Evolutionary conservation across 169 alveolate species (phyloP), one percentile per base, ranked within the genome.

Genomic region (Sarcocystis neurona): DNA sequence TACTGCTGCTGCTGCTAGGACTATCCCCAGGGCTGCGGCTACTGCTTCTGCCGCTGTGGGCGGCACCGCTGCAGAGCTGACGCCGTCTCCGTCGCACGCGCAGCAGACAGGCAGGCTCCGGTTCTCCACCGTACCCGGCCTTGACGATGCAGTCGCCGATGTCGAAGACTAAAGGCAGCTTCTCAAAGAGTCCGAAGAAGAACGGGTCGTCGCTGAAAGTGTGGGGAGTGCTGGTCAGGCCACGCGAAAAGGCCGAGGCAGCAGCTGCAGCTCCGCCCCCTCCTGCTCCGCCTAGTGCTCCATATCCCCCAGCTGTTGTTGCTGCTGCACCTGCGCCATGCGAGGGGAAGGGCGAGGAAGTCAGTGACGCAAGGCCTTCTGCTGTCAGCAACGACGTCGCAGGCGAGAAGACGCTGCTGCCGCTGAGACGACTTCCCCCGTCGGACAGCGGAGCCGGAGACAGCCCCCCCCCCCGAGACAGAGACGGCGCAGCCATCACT

Each of bases 41-140:
- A n/a, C n/a, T n/a, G n/a, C n/a, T n/a, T n/a, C n/a, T n/a, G n/a
- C n/a, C n/a, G n/a, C n/a, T n/a, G n/a, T n/a, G n/a, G n/a, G n/a
- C n/a, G n/a, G n/a, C n/a, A n/a, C n/a, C n/a, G n/a, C n/a, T n/a
- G n/a, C n/a, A n/a, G n/a, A n/a, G n/a, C n/a, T n/a, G n/a, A 6
- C 32, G 4, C 44, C 44, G 8, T 1, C 4, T 37, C 30, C 20
- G 37, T 0, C 23, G 58, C n/a, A 53, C 34, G 39, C 82, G 47
- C 23, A 72, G 10, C 39, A 72, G 6, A 39, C 82, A 72, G 58
- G 34, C 56, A n/a, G 82, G 82, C 32, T 72, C 82, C 20, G 82
- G 58, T 39, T 72, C 82, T 34, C 82, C 82, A 1, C 82, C 82
- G 27, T 39, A 53, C 12, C 82, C 82, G 0, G 82, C 82, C 20